Conservation (phyloP, 202 grass and related monocot genomes). For the Schoenoplectus tabernaemontani region DNA sequence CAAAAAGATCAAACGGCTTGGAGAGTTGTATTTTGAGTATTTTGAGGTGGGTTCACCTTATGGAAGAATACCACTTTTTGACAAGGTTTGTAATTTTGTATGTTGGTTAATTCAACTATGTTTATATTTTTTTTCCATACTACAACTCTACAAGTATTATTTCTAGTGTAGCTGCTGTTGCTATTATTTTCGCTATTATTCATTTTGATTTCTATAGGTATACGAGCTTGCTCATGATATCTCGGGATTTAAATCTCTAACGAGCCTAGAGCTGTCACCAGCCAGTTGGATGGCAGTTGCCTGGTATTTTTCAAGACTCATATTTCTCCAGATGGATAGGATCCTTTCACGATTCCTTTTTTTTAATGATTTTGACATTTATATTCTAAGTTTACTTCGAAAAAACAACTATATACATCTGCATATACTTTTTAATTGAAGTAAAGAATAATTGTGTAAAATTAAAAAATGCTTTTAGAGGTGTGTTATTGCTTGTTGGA, state of each 20-base stretch:
- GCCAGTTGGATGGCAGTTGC: slow-evolving; percentile 67
- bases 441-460: not conserved
- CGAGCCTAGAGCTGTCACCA: slow-evolving; percentile 45
- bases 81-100: slow-evolving; percentile 53
- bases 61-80: slow-evolving; percentile 38
- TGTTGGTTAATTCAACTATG: not conserved
- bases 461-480: not conserved
- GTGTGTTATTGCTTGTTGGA: not conserved
- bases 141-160: not conserved
- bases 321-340: not conserved
- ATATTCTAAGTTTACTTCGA: not conserved
- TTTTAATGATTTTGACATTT: not conserved
- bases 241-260: slow-evolving; percentile 31
- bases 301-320: slow-evolving; percentile 33
- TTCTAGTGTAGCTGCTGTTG: not conserved
- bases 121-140: not conserved
- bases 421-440: not conserved
- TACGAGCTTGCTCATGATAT: slow-evolving; percentile 28
- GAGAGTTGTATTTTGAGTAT: slow-evolving; percentile 43
- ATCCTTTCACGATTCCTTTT: not conserved
- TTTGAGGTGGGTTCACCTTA: slow-evolving; percentile 44
- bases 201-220: slow-evolving; percentile 31
- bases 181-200: not conserved
- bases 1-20: slow-evolving; percentile 14
- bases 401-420: not conserved